Base-by-base conservation (phyloP, 805 yeast species). In the Alloascoidea hylecoeti region DNA sequence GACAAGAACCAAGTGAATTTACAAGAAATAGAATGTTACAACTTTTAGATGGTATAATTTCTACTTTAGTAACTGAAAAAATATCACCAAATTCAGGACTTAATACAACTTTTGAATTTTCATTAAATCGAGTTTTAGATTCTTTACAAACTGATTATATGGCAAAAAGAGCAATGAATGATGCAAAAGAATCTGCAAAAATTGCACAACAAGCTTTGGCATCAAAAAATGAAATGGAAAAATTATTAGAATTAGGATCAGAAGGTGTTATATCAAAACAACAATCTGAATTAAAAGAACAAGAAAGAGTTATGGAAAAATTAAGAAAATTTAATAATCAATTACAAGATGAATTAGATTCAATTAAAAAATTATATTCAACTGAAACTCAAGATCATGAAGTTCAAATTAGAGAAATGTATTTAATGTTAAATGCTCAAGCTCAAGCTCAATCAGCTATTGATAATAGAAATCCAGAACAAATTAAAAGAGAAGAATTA, bases 111-210 rank as follows among this genome's bases (percentile, higher is more conserved):
- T 63, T 81, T 44, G 78, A 77, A 35, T 69, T 76, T 27, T 82
- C 89, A 1, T 71, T 81, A 33, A 78, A 77, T 46, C 63, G 73
- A 42, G 59, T 81, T 37, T 65, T 69, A 41, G 72, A 81, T 27
- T 66, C 76, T 5, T 60, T 79, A 50, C 74, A 75, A 45, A 78
- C 86, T 1, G 88, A 81, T 51, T 86, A 79, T 38, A 69, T 72
- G 57, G 84, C 84, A 18, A 61, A 70, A 42, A 66, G 75, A 44
- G 85, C 89, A 49, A 67, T 57, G 36, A 49, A 43, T 42, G 78
- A 64, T 38, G 57, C 70, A 35, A 61, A 66, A 49, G 63, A 57
- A 34, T 59, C 67, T 38, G 58, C 64, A 4, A 58, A 57, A 40
- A 60, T 58, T 32, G 64, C 73, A 2, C 73, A 68, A 41, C 67